These are phyloP conservation scores for Epicoccum nigrum DNA, from an alignment of 2,329 filamentous ascomycete species.

Conservation along the genomic window DNA sequence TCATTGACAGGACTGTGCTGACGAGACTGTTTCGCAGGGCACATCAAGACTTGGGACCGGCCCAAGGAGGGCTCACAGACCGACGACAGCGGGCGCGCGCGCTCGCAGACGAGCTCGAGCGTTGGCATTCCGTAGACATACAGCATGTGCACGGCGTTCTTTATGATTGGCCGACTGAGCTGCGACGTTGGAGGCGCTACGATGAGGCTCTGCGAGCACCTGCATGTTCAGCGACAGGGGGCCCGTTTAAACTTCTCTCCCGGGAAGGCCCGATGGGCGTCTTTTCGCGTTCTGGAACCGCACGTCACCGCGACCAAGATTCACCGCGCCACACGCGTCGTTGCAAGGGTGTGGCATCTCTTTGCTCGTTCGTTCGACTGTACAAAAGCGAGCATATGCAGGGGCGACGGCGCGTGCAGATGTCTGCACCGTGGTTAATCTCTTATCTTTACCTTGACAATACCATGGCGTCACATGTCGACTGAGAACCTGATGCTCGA, in stretches of 20 bases:
- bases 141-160: conserved; percentile 2
- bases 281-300: conserved; percentile 10
- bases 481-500: conserved; percentile 9
- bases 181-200: conserved; percentile 4
- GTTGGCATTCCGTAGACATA: conserved; percentile 6
- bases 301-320: conserved; percentile 10
- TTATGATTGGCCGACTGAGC: conserved; percentile 6
- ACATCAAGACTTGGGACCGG: conserved; percentile 76
- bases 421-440: neutral
- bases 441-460: conserved; percentile 13
- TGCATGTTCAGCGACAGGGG: conserved; percentile 11
- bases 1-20: conserved; percentile 19
- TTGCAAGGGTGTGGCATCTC: conserved; percentile 6
- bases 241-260: conserved; percentile 4
- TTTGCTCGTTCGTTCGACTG: neutral
- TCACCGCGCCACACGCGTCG: conserved; percentile 11
- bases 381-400: conserved; percentile 12
- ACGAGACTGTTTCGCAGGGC: conserved; percentile 59
- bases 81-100: conserved; percentile 38
- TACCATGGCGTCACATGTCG: conserved; percentile 10
- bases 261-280: conserved; percentile 14
- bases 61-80: conserved; percentile 58
- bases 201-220: conserved; percentile 19
- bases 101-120: conserved; percentile 9
- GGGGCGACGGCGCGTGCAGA: conserved; percentile 7